Evolutionary conservation across 192 early-diverging fungal genomes (phyloP).

Genomic region (Anaeromyces robustus): DNA sequence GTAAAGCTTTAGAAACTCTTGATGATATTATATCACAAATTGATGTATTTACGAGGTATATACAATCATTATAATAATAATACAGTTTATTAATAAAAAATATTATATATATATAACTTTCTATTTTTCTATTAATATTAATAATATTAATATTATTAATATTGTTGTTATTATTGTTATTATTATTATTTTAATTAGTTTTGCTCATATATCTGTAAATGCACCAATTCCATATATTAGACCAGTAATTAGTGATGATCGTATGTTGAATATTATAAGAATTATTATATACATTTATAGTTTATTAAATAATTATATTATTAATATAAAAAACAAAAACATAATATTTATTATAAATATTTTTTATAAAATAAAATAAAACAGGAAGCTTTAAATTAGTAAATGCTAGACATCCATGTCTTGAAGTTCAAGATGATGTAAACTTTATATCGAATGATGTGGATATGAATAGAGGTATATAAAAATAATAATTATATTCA

Average conservation of each 20-base stretch:
- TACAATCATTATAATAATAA: neutral
- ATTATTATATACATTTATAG: no score
- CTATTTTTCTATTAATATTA: no score
- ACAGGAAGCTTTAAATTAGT: conserved; percentile 51
- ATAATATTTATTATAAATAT: neutral
- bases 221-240: conserved; percentile 75
- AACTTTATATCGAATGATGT: conserved; percentile 92
- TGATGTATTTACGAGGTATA: conserved; percentile 70
- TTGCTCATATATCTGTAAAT: conserved; percentile 67
- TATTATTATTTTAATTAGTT: conserved; percentile 23
- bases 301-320: no score
- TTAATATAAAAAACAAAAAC: neutral
- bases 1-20: conserved; percentile 60
- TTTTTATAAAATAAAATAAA: conserved; percentile 11
- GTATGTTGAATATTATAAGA: conserved; percentile 10
- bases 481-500: neutral
- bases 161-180: conserved; percentile 2
- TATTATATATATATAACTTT: no score
- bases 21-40: conserved; percentile 63
- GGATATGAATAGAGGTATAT: conserved; percentile 40
- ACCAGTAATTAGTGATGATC: conserved; percentile 43
- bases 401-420: conserved; percentile 73
- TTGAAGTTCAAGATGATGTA: conserved; percentile 83
- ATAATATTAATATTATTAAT: neutral
- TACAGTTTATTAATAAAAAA: no score